Percentiles rank a stretch among this genome's conserved stretches.
These are phyloP conservation scores for Boletellus sp. DNA, from an alignment of 768 basidiomycete genomes.

Conservation along the genomic window DNA sequence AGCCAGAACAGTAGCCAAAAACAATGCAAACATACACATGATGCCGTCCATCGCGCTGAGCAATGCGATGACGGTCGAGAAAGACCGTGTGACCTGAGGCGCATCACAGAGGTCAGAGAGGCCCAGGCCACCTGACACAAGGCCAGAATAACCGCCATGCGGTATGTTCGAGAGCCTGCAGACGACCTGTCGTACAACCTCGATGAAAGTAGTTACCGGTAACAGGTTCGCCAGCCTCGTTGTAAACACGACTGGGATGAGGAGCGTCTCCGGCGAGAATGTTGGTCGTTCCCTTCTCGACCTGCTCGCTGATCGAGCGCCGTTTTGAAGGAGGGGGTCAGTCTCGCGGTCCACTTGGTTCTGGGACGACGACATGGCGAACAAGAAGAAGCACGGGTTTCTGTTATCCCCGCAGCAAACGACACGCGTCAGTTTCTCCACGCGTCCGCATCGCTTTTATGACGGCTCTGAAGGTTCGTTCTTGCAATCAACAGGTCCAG, in stretches of 20 bases:
- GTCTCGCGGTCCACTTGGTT: neutral
- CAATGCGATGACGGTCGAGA: slow-evolving; percentile 17
- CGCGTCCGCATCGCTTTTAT: no score
- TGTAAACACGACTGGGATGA: slow-evolving; percentile 27
- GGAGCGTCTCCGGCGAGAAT: slow-evolving; percentile 11
- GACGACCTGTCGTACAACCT: slow-evolving; percentile 23
- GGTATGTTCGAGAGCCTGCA: slow-evolving; percentile 24
- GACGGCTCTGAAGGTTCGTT: no score
- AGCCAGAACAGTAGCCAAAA: neutral
- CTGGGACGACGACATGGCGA: no score
- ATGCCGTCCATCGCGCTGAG: slow-evolving; percentile 15
- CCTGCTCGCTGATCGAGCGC: neutral
- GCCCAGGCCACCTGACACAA: slow-evolving; percentile 6
- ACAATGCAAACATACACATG: slow-evolving; percentile 14
- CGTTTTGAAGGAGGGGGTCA: slow-evolving; percentile 7
- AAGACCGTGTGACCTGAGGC: slow-evolving; percentile 21
- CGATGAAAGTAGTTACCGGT: slow-evolving; percentile 27
- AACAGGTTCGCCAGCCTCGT: slow-evolving; percentile 20
- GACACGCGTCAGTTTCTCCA: no score
- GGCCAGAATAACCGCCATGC: slow-evolving; percentile 4
- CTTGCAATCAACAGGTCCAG: no score
- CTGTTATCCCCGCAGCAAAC: no score
- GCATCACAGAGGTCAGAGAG: slow-evolving; percentile 17
- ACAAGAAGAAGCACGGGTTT: no score
- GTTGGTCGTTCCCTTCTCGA: neutral